Evolutionary conservation across 139 green algal genomes (phyloP).

Genomic region (Picochlorum costavermella): DNA sequence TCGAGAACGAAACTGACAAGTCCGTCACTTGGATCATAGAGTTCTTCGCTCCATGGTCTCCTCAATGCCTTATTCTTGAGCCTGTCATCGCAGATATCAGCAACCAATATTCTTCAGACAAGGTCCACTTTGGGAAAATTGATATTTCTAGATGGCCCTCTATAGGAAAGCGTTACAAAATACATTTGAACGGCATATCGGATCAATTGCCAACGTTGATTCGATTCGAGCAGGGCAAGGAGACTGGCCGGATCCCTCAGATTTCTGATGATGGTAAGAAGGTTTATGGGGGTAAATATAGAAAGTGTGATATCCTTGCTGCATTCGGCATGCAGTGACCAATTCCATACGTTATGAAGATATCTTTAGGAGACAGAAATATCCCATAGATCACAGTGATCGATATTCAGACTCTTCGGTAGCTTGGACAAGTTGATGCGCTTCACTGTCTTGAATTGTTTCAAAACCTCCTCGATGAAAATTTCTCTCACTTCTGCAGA

Average conservation of each 20-base stretch:
- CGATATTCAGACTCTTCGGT: conserved; percentile 8
- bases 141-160: conserved; percentile 38
- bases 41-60: conserved; percentile 38
- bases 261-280: conserved; percentile 29
- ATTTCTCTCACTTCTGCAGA: conserved; percentile 20
- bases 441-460: conserved; percentile 15
- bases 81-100: conserved; percentile 39
- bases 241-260: conserved; percentile 43
- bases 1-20: conserved; percentile 8
- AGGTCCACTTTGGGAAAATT: conserved; percentile 36
- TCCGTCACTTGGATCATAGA: conserved; percentile 29
- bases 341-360: background rate
- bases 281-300: conserved; percentile 20
- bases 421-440: conserved; percentile 13
- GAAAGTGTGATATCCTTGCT: conserved; percentile 32
- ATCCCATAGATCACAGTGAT: conserved; percentile 35
- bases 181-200: conserved; percentile 10
- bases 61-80: conserved; percentile 37
- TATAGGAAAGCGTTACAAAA: conserved; percentile 15
- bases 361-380: conserved; percentile 4
- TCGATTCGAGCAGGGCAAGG: conserved; percentile 40
- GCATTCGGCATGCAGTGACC: conserved; percentile 36
- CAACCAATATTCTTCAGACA: conserved; percentile 24
- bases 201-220: conserved; percentile 53
- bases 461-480: conserved; percentile 15